A percentile compares a stretch with the other conserved stretches of the same genome.
Evolutionary conservation across 306 rosid genomes (phyloP).

Genomic region (Medicago truncatula): MtrunA17r5.0-ANR NC_053045.1:55266001-55266500

Average conservation of each 20-base stretch:
- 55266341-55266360: background rate
- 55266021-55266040: no score
- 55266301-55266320: background rate
- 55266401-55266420: slow-evolving; percentile 22
- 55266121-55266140: slow-evolving; percentile 10
- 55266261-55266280: background rate
- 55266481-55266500: slow-evolving; percentile 4
- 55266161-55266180: background rate
- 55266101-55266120: slow-evolving; percentile 18
- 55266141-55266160: background rate
- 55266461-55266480: background rate
- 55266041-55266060: no score
- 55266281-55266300: slow-evolving; percentile 10
- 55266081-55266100: no score
- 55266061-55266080: no score
- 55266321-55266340: background rate
- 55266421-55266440: background rate
- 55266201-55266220: background rate
- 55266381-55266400: slow-evolving; percentile 16
- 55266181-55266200: background rate
- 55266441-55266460: background rate
- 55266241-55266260: slow-evolving; percentile 1
- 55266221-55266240: background rate
- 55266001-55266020: no score
- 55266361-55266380: background rate